Evolutionary conservation across 2,329 filamentous ascomycete genomes (phyloP), one percentile per base, ranked within the genome.

Genomic region (Sporothrix inflata): DNA sequence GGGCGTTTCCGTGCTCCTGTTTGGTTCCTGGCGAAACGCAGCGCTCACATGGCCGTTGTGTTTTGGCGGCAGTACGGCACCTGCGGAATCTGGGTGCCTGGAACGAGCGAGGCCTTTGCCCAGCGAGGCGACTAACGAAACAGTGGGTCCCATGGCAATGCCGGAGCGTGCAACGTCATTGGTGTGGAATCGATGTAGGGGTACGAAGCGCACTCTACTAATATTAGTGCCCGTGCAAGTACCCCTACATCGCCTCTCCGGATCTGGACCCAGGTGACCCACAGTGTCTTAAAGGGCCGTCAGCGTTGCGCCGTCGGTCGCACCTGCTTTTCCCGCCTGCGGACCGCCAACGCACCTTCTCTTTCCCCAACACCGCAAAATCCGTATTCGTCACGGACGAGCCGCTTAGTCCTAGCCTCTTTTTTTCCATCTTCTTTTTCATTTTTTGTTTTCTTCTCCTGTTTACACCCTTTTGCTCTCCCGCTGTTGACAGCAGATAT

Each of bases 1-100:
- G 71, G 57, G 49, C 21, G 51, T 47, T 51, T 72, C 67, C 71
- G 38, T 12, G 12, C 5, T 27, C 30, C 65, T 73, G 72, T 57
- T 66, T 71, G 69, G 72, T 69, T 70, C 65, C 45, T 53, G 53
- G 19, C 66, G 51, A 65, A 42, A 2, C 24, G 14, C 24, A 34
- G 40, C 38, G 27, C 51, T 27, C 51, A 55, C 51, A 55, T 34
- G 53, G 53, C 42, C 14, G 14, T 6, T 19, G 42, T 2, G 40
- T 12, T 16, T 14, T 9, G 55, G 30, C 55, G 30, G 16, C 55
- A 60, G 30, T 40, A 5, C 57, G 34, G 55, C 30, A 60, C 55
- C 9, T 38, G 27, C 30, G 19, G 55, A 45, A 68, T 47, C n/a
- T n/a, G 47, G 67, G 49, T 19, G 34, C 67, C 51, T 69, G 30